Evolutionary conservation across 2,329 filamentous ascomycete species (phyloP).

Genomic region (Lasiodiplodia gonubiensis): DNA sequence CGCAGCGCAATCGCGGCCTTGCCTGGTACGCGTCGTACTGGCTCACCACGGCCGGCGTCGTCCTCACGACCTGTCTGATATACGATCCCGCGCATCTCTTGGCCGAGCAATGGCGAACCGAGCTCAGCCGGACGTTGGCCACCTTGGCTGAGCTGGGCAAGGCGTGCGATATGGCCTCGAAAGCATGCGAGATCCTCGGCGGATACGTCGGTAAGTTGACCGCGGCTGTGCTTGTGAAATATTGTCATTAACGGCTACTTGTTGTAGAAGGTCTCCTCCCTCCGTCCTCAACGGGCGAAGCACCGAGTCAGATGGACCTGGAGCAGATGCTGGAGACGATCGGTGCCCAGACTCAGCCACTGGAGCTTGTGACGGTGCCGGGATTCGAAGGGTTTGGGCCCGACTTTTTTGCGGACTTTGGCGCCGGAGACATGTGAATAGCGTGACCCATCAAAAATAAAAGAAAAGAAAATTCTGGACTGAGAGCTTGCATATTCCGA

Average conservation of each 20-base stretch:
- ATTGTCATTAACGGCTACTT: neutral
- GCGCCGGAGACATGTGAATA: neutral
- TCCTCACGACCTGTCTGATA: slow-evolving; percentile 4
- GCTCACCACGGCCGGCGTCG: neutral
- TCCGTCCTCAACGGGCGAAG: neutral
- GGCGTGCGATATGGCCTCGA: slow-evolving; percentile 1
- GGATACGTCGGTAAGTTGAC: neutral
- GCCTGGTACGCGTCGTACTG: slow-evolving; percentile 15
- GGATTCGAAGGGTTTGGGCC: neutral
- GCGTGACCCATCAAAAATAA: neutral
- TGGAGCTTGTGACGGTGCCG: slow-evolving; percentile 5
- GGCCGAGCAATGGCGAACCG: neutral
- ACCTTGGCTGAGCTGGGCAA: neutral
- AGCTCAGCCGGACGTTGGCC: neutral
- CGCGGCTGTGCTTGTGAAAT: neutral
- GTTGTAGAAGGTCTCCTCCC: neutral
- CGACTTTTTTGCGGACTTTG: neutral
- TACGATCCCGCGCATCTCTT: neutral
- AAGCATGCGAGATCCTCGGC: neutral
- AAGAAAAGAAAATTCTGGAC: neutral
- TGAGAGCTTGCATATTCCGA: neutral
- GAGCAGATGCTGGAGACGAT: slow-evolving; percentile 8
- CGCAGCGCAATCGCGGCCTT: neutral
- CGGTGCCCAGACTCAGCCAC: neutral
- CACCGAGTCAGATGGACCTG: neutral